Evolutionary conservation across 805 yeast species (phyloP).

Genomic region (Jamesozyma lodderae): DNA sequence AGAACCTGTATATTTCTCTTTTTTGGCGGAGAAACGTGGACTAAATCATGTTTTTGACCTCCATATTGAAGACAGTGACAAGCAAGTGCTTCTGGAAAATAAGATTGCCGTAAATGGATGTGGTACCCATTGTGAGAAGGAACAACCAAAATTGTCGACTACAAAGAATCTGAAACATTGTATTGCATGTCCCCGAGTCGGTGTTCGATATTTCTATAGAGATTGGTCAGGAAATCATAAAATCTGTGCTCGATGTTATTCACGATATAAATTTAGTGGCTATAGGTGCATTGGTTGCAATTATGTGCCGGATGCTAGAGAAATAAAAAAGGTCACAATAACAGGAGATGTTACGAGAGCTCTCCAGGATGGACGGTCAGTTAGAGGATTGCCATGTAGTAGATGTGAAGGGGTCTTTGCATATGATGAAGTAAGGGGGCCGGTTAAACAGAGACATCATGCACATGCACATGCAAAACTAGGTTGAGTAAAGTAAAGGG

Average conservation of each 20-base stretch:
- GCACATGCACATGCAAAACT: no score
- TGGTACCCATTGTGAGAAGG: constrained; percentile 12
- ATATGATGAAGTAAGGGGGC: constrained; percentile 14
- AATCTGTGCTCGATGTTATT: constrained; percentile 21
- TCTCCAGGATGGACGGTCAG: constrained; percentile 11
- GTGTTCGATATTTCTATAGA: constrained; percentile 18
- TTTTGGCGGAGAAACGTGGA: constrained; percentile 14
- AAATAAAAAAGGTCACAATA: constrained; percentile 11
- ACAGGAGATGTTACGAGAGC: constrained; percentile 10
- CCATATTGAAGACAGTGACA: constrained; percentile 11
- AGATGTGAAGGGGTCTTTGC: constrained; percentile 13
- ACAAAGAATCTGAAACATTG: constrained; percentile 17
- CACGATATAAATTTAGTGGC: constrained; percentile 20
- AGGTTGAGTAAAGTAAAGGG: no score
- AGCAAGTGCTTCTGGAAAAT: constrained; percentile 16
- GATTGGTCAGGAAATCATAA: constrained; percentile 22
- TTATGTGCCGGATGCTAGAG: constrained; percentile 18
- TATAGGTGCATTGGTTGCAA: constrained; percentile 19
- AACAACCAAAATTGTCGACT: constrained; percentile 12
- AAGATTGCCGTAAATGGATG: constrained; percentile 16
- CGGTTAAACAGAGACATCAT: constrained; percentile 5
- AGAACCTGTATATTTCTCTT: constrained; percentile 19
- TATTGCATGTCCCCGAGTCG: constrained; percentile 19
- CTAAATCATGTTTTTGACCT: constrained; percentile 16
- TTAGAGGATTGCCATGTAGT: constrained; percentile 13